phyloP scores from a whole-genome alignment of 768 basidiomycete species.

The Leccinum disarticulatum region DNA sequence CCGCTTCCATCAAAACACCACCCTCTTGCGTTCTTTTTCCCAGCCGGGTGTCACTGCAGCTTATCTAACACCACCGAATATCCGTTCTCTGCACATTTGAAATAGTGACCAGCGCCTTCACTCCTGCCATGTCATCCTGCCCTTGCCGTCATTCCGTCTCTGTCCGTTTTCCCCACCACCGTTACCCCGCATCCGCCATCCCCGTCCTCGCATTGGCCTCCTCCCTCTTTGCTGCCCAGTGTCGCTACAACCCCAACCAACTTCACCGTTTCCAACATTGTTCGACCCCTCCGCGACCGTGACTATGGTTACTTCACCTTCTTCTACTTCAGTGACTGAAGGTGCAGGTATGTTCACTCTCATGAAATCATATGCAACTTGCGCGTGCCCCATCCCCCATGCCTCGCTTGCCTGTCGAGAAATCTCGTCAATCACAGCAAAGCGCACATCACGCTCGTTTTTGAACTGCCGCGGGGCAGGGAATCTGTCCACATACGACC shows the following conservation, averaged over 20 bases:
- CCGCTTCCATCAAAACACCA: constrained; percentile 9
- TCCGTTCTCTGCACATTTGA: not conserved
- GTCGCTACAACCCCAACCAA: not conserved
- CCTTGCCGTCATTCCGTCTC: constrained; percentile 3
- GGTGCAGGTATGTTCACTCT: constrained; percentile 39
- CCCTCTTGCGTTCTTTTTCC: constrained; percentile 13
- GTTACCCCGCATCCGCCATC: constrained; percentile 2
- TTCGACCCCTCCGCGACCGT: not conserved
- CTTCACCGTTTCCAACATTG: not conserved
- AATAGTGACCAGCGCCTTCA: not conserved
- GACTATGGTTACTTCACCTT: not conserved
- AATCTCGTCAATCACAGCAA: constrained; percentile 56
- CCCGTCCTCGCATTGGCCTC: not conserved
- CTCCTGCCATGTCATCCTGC: not conserved
- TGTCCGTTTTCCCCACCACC: not conserved
- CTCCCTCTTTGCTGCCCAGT: not conserved
- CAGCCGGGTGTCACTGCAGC: not conserved
- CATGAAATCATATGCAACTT: constrained; percentile 61
- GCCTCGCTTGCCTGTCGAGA: constrained; percentile 60
- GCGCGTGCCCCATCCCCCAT: constrained; percentile 50
- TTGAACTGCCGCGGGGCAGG: constrained; percentile 45
- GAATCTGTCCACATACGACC: constrained; percentile 40
- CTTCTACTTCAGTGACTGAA: not conserved
- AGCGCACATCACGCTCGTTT: constrained; percentile 31
- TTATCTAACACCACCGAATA: not conserved